Evolutionary conservation across 2,329 filamentous ascomycete genomes (phyloP), one percentile per base, ranked within the genome.

Genomic region (Xylariaceae sp.): DNA sequence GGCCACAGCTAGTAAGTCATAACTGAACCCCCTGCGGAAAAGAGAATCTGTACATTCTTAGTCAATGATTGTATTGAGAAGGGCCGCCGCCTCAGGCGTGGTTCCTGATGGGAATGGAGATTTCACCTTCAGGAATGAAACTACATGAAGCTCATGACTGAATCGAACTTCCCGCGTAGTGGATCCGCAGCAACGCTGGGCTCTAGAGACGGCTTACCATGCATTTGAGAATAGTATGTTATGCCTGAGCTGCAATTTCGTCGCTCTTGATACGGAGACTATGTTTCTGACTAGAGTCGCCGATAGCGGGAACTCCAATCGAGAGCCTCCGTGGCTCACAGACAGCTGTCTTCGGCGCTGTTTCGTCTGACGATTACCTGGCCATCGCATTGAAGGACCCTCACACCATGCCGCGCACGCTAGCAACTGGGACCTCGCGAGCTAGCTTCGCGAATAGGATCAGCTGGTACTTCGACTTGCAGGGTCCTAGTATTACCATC

Each of bases 401-500:
- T n/a, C 10, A 36, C 10, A 36, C 10, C 14, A 10, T 36, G 33
- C 33, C 33, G n/a, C 33, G 10, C 10, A 10, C 33, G 33, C 33
- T 36, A 10, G n/a, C 14, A 14, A 36, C 33, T 10, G n/a, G 10
- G 10, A 36, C 10, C 45, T 5, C 48, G 42, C 22, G 10, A 14
- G 52, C 61, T 6, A 63, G 67, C 6, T 43, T 66, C 13, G 55
- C 65, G 3, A 67, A 66, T 46, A 50, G 66, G 6, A 41, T 69
- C 12, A 64, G 60, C 17, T 67, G 59, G 55, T 64, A 64, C 46
- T 69, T 56, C 45, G 62, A 63, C 45, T 54, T 63, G 17, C 49
- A 51, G 13, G 65, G 63, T 1, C 58, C 67, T 3, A 59, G 51
- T 40, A 57, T 55, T 31, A 49, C 45, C 10, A 13, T 55, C 19